phyloP scores from a whole-genome alignment of 305 asterid genomes.

The Fraxinus baroniana region DNA sequence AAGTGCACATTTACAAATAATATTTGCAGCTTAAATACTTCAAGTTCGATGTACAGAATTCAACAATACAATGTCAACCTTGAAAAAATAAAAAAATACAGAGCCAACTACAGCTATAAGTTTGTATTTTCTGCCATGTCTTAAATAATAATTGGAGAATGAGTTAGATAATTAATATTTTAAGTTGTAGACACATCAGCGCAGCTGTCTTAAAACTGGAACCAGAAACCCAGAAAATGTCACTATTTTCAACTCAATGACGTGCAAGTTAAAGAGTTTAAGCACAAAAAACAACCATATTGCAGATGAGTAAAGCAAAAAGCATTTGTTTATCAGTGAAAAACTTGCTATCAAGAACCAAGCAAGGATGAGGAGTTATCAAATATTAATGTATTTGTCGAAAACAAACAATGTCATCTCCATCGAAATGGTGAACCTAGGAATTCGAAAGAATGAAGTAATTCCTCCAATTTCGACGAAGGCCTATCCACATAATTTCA shows the following conservation, averaged over 20 bases:
- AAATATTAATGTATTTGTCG: too few species aligned
- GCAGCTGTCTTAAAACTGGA: slow-evolving; percentile 3
- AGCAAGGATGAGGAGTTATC: neutral
- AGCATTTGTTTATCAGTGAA: neutral
- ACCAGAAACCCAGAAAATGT: neutral
- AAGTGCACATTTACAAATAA: neutral
- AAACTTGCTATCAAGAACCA: neutral
- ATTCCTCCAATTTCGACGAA: slow-evolving; percentile 11
- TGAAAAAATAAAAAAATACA: neutral
- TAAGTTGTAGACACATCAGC: neutral
- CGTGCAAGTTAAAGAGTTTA: slow-evolving; percentile 28
- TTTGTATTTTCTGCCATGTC: neutral
- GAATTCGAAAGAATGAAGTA: neutral
- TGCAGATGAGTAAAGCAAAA: slow-evolving; percentile 28
- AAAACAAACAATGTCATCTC: too few species aligned
- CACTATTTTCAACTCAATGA: neutral
- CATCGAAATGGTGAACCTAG: slow-evolving; percentile 5
- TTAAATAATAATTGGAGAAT: neutral
- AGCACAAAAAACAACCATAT: slow-evolving; percentile 15
- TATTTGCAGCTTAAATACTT: neutral
- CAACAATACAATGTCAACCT: neutral
- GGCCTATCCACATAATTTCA: slow-evolving; percentile 1
- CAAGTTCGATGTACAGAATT: neutral
- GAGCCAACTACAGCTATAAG: neutral
- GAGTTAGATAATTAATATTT: neutral